Evolutionary conservation across 2,329 filamentous ascomycete species (phyloP).

Genomic region (Zalaria obscura): DNA sequence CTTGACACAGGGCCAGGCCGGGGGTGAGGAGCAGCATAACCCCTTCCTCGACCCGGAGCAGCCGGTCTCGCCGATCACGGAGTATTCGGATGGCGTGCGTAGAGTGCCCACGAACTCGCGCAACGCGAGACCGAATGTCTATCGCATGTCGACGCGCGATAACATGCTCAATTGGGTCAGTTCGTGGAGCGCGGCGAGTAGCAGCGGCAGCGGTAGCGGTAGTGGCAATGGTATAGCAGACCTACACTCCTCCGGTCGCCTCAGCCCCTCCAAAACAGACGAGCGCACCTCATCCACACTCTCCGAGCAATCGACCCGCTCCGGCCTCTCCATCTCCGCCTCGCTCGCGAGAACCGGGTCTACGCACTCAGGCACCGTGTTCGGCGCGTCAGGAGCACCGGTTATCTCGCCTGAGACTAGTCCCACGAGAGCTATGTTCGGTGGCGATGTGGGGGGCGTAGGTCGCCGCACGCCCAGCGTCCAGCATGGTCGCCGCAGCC

Average conservation of each 20-base stretch:
- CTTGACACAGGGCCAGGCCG: neutral
- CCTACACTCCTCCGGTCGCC: slow-evolving; percentile 14
- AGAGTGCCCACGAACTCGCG: too few relatives aligned
- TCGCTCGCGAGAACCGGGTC: slow-evolving; percentile 30
- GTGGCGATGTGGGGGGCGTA: too few relatives aligned
- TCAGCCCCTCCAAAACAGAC: slow-evolving; percentile 37
- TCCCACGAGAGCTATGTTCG: too few relatives aligned
- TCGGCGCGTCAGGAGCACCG: too few relatives aligned
- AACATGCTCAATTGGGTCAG: slow-evolving; percentile 15
- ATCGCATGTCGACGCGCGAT: neutral
- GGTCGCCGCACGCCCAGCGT: too few relatives aligned
- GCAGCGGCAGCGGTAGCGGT: too few relatives aligned
- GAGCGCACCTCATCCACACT: slow-evolving; percentile 43
- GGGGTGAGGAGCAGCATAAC: too few relatives aligned
- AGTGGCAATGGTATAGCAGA: neutral
- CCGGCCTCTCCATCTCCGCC: slow-evolving; percentile 27
- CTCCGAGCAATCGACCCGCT: slow-evolving; percentile 36
- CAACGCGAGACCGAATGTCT: too few relatives aligned
- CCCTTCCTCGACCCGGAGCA: too few relatives aligned
- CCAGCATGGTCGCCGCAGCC: too few relatives aligned
- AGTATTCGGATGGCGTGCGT: too few relatives aligned
- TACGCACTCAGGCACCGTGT: slow-evolving; percentile 21
- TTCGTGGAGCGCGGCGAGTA: slow-evolving; percentile 5
- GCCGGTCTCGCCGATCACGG: too few relatives aligned
- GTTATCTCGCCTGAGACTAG: slow-evolving; percentile 3